Evolutionary conservation across 257 asterid genomes (phyloP).

Genomic region (Nicotiana sylvestris): DNA sequence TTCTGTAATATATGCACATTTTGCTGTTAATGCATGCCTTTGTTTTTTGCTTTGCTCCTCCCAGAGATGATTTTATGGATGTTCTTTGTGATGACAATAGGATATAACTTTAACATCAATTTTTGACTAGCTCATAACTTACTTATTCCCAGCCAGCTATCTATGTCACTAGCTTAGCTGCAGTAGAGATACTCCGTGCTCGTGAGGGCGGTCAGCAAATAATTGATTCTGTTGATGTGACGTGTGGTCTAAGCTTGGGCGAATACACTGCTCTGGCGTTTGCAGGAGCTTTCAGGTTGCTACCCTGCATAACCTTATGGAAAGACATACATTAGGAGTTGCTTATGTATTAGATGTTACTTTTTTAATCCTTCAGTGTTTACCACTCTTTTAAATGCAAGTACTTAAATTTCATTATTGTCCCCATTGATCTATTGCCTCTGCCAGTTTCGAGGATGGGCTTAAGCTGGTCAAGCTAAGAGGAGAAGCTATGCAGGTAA

Average conservation of each 20-base stretch:
- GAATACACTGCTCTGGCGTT: slow-evolving; percentile 98
- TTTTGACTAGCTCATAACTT: background rate
- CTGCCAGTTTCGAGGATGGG: slow-evolving; percentile 89
- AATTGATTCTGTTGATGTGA: slow-evolving; percentile 85
- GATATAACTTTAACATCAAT: background rate
- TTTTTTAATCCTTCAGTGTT: background rate
- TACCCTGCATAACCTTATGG: slow-evolving; percentile 2
- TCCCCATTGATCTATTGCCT: slow-evolving; percentile 17
- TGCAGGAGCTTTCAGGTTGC: slow-evolving; percentile 92
- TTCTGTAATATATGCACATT: background rate
- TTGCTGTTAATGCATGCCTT: background rate
- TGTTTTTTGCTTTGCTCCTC: too few species aligned
- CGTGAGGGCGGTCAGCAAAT: slow-evolving; percentile 91
- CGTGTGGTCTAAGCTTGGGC: slow-evolving; percentile 97
- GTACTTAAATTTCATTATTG: background rate
- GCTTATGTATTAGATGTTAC: background rate
- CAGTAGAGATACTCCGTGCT: slow-evolving; percentile 92
- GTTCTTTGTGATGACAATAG: background rate
- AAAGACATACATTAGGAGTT: background rate
- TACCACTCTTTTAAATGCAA: background rate
- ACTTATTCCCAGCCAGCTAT: slow-evolving; percentile 74
- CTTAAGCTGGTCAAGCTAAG: slow-evolving; percentile 83
- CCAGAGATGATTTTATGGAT: background rate
- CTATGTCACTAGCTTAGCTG: slow-evolving; percentile 96
- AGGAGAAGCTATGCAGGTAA: slow-evolving; percentile 97